Percentiles rank a stretch among this genome's conserved stretches.
phyloP scores from a whole-genome alignment of 2,329 filamentous ascomycete genomes.

The Drechslera avenae region DNA sequence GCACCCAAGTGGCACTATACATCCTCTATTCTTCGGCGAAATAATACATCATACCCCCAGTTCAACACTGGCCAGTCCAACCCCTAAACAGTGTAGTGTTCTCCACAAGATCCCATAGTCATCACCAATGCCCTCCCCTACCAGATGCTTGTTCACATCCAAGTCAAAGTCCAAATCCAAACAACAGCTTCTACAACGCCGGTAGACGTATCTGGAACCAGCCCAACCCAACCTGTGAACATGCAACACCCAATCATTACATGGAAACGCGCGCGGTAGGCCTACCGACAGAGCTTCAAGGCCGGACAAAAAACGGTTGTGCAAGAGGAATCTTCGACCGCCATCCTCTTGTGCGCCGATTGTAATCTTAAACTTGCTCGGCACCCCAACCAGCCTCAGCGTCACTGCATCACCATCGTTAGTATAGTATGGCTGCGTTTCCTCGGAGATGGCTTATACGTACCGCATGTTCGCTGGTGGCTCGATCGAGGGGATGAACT shows the following conservation, averaged over 20 bases:
- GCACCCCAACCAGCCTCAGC: constrained; percentile 60
- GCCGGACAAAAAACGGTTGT: constrained; percentile 2
- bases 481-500: constrained; percentile 59
- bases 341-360: constrained; percentile 27
- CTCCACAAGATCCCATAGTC: constrained; percentile 2
- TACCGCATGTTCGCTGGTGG: constrained; percentile 60
- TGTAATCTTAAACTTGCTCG: constrained; percentile 54
- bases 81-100: not conserved
- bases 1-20: constrained; percentile 16
- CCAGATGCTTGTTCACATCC: not conserved
- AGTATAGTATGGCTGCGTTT: not conserved
- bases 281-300: constrained; percentile 8
- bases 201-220: not conserved
- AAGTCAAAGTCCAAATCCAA: not conserved
- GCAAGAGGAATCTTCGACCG: constrained; percentile 32
- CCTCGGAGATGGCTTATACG: constrained; percentile 4
- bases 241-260: constrained; percentile 20
- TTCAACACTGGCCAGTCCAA: not conserved
- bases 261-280: constrained; percentile 14
- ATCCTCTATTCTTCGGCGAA: constrained; percentile 3
- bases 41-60: constrained; percentile 19
- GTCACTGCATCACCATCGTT: constrained; percentile 45
- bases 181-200: not conserved
- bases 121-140: constrained; percentile 1
- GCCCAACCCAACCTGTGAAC: constrained; percentile 5